Evolutionary conservation across 2,329 filamentous ascomycete species (phyloP).

Genomic region (Phaeoacremonium minimum): DNA sequence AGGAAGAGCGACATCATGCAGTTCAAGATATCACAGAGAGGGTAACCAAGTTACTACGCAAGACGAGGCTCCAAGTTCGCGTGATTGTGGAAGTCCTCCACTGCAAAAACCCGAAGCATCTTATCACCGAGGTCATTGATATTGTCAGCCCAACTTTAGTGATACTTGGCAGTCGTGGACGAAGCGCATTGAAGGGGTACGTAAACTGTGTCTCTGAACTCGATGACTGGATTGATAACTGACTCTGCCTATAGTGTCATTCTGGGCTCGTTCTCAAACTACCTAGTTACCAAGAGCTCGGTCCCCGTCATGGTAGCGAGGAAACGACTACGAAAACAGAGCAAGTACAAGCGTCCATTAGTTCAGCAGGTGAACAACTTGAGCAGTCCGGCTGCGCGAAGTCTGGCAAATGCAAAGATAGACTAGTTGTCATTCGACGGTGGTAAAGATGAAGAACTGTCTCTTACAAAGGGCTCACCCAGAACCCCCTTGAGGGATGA

Average conservation of each 20-base stretch:
- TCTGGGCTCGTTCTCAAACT: constrained; percentile 94
- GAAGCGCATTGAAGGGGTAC: constrained; percentile 90
- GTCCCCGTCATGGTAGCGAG: constrained; percentile 97
- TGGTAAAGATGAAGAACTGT: no score
- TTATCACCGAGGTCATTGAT: constrained; percentile 97
- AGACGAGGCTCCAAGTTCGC: constrained; percentile 87
- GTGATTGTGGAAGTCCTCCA: constrained; percentile 95
- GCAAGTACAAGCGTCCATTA: constrained; percentile 69
- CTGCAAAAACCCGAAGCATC: constrained; percentile 94
- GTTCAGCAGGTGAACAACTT: constrained; percentile 79
- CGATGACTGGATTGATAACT: constrained; percentile 12
- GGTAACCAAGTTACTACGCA: constrained; percentile 80
- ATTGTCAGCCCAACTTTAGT: constrained; percentile 86
- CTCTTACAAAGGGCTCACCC: no score
- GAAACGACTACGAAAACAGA: constrained; percentile 83
- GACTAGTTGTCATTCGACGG: no score
- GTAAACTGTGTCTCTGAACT: constrained; percentile 22
- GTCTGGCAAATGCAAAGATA: constrained; percentile 69
- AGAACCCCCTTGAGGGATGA: no score
- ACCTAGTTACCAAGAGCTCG: constrained; percentile 92
- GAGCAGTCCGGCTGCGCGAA: constrained; percentile 61
- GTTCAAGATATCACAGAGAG: constrained; percentile 81
- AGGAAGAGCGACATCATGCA: constrained; percentile 76
- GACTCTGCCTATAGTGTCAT: constrained; percentile 65
- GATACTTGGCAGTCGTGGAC: constrained; percentile 85